Base-by-base conservation (phyloP, 257 asterid genomes). In the Lithospermum erythrorhizon region DNA sequence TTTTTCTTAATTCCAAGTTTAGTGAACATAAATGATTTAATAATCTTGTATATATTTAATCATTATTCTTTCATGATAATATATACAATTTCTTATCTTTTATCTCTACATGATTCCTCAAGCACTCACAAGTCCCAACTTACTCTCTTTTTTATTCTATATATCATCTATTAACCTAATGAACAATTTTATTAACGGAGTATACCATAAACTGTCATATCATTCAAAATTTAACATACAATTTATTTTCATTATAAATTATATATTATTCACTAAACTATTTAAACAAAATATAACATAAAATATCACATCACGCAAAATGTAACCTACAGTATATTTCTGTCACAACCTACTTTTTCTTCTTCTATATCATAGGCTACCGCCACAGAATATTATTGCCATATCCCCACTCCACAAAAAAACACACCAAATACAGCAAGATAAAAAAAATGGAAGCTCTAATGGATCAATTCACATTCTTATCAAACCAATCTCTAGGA, bases 401-500 rank as follows among this genome's bases (percentile, higher is more conserved):
- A 21, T 14, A 27, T 25, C 21, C 27, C 30, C 20, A 14, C 59
- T 9, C 20, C 64, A 16, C 0, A 14, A 7, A 25, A 6, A 21
- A 9, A 20, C 32, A 48, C 25, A 23, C 21, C 49, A 20, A 29
- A 16, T n/a, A 71, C 17, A 53, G 35, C 6, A 19, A 6, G 2
- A n/a, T n/a, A n/a, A n/a, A 16, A 19, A 69, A 65, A 72, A 89
- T 90, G 95, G 96, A 90, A 71, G 79, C 94, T n/a, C 86, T 87
- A 18, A 75, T 83, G 18, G 65, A 75, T 9, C 87, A 87, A 22
- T 87, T 90, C 83, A 62, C 82, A 9, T 66, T 78, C 69, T 87
- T 80, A 21, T 90, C 96, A 0, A 83, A 78, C 29, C 75, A 73
- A 52, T 79, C 96, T 51, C 89, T 87, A 2, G 58, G 61, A 62